Base-by-base conservation (phyloP, 129 eudicot species). In the Logfia minima region DNA sequence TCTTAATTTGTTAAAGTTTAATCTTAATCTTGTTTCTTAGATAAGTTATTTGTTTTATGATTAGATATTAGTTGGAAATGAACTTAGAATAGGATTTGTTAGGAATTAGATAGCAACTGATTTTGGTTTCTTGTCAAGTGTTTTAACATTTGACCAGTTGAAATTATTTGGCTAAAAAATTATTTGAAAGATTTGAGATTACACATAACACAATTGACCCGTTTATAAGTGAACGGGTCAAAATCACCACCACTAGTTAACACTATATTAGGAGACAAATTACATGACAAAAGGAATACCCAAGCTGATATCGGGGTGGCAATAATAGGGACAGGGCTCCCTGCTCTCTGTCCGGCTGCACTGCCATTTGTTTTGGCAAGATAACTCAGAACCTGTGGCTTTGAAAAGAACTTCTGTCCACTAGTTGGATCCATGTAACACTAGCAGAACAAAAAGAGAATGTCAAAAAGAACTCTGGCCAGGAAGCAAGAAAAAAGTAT, bases 401-500 rank as follows among this genome's bases (percentile, higher is more conserved):
- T 85, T 56, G 89, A 88, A 85, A 84, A 87, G 56, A 87, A 87
- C 48, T 82, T 87, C 23, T 76, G 80, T 31, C 92, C 92, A 77
- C 79, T 78, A 64, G 56, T 10, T 41, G 84, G 84, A 53, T 82
- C 85, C 16, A 31, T 73, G 75, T 76, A 87, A 34, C 66, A 22
- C 92, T 87, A 68, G 53, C 45, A 75, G 41, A 71, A 72, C 31
- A 72, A 26, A 4, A 8, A 23, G 58, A 41, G 17, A 32, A 1
- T 11, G 31, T 56, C 39, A 28, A 19, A 24, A 48, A 48, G 18
- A 23, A 21, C 48, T 48, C 28, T 21, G 39, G 37, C 64, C 17
- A 68, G 39, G 24, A 77, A 2, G 6, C n/a, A 51, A 26, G 67
- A 51, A 29, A 34, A 17, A 37, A 39, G 14, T 8, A 9, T 58